A percentile compares a stretch with the other conserved stretches of the same genome.
Conservation (phyloP, 78 protist genomes). For the Dictyostelium discoideum region dicty_2.7 NC_007088.5:5337501-5338000, state of each 20-base stretch:
- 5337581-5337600: constrained; percentile 73
- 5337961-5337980: too few relatives aligned
- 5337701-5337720: neutral
- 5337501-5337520: constrained; percentile 73
- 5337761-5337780: too few relatives aligned
- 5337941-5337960: too few relatives aligned
- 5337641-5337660: constrained; percentile 50
- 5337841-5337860: constrained; percentile 76
- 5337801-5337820: constrained; percentile 73
- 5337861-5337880: constrained; percentile 81
- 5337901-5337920: constrained; percentile 68
- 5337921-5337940: neutral
- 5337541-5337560: constrained; percentile 75
- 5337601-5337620: constrained; percentile 72
- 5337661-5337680: too few relatives aligned
- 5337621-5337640: constrained; percentile 65
- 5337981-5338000: too few relatives aligned
- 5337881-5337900: constrained; percentile 30
- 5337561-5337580: constrained; percentile 52
- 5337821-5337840: constrained; percentile 70
- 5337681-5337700: neutral
- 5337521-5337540: constrained; percentile 81
- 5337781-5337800: too few relatives aligned
- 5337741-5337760: too few relatives aligned
- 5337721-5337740: too few relatives aligned